Conservation (phyloP, 805 yeast species). For the Lachancea meyersii region DNA sequence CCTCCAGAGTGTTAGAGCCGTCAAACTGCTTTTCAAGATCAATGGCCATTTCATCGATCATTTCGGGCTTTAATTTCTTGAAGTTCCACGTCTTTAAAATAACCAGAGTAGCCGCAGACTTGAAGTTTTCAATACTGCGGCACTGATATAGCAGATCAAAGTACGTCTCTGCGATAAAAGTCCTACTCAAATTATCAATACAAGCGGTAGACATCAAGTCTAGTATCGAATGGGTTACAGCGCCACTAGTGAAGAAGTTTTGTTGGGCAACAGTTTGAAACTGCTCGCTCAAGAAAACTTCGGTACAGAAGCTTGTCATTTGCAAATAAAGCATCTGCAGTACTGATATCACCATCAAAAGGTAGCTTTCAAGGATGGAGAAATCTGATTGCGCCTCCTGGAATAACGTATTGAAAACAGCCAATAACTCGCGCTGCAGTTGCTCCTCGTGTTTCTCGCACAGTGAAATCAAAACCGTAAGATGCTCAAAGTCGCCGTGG, state of each 20-base stretch:
- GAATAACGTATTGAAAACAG: slow-evolving; percentile 19
- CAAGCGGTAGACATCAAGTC: slow-evolving; percentile 42
- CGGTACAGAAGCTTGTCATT: slow-evolving; percentile 25
- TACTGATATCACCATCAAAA: slow-evolving; percentile 17
- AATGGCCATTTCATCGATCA: slow-evolving; percentile 31
- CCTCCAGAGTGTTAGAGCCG: not conserved
- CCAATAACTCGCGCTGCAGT: slow-evolving; percentile 17
- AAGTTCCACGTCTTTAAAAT: slow-evolving; percentile 55
- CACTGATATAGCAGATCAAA: slow-evolving; percentile 37
- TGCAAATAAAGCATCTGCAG: slow-evolving; percentile 27
- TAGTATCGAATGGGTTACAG: slow-evolving; percentile 28
- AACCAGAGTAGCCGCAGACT: slow-evolving; percentile 39
- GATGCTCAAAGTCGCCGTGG: slow-evolving; percentile 5
- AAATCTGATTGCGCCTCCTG: slow-evolving; percentile 24
- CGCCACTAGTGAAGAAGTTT: slow-evolving; percentile 17
- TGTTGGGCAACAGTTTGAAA: slow-evolving; percentile 24
- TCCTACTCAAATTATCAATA: slow-evolving; percentile 45
- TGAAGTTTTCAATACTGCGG: slow-evolving; percentile 23
- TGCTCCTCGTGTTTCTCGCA: slow-evolving; percentile 13
- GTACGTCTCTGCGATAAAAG: slow-evolving; percentile 42
- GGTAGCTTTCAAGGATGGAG: slow-evolving; percentile 20
- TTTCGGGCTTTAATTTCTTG: slow-evolving; percentile 32
- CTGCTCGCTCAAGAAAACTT: slow-evolving; percentile 25
- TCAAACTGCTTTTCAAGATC: slow-evolving; percentile 21
- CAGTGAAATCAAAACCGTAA: slow-evolving; percentile 19